Evolutionary conservation across 2,329 filamentous ascomycete species (phyloP), one percentile per base, ranked within the genome.

Genomic region (Aspergillus sp.): DNA sequence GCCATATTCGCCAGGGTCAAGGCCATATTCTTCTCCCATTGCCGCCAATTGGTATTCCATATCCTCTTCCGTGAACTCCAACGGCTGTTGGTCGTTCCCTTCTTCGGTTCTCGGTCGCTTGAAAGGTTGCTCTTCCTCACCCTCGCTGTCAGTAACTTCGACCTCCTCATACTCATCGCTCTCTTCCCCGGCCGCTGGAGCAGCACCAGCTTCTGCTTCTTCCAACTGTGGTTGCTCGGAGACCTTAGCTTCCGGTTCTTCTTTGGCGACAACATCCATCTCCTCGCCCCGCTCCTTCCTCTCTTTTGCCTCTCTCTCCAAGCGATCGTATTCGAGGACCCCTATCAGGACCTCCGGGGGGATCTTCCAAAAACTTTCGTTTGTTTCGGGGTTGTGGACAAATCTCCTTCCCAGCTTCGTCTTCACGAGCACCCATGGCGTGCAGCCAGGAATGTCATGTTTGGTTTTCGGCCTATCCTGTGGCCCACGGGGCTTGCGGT

Each of bases 341-440:
- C 87, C 92, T 62, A 89, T 88, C 84, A 93, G 89, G 38, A 99
- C 83, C 73, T 95, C 89, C 58, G 91, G 87, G 0, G 95, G 95
- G 69, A 97, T 95, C 70, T 92, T 92, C 95, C 96, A 99, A 76
- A 92, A 92, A 76, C 93, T 98, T 67, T 92, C 85, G 39, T 94
- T 91, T 66, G 94, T 97, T 57, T 85, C 84, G 0, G 88, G 86
- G 67, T 99, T 97, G 79, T 96, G 91, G 2, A 93, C 92, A 72
- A 99, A 99, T 55, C 93, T 86, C 59, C 95, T 84, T 21, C 91
- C 91, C 63, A 94, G 87, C 73, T 92, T 97, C 0, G 95, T 99
- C 73, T 90, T 91, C n/a, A 99, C 91, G 3, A 99, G 81, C 0
- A 96, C 78, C 95, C 95, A 99, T 15, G 92, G 91, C 68, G 90